These are phyloP conservation scores for Laetiporus sulphureus DNA, from an alignment of 1,284 basidiomycete species.

Conservation along the genomic window DNA sequence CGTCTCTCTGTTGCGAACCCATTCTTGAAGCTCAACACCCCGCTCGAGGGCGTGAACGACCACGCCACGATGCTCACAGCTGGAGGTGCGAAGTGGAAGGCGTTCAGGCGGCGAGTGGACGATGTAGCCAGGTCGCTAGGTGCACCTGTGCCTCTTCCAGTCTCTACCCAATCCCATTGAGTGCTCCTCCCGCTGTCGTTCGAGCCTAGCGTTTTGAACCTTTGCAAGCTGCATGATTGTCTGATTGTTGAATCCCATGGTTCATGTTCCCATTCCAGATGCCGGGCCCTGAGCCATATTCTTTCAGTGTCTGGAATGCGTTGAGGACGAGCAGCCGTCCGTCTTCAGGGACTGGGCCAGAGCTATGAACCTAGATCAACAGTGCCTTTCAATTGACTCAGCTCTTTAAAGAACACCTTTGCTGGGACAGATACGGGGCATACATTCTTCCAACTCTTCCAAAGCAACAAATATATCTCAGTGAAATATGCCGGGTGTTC, in stretches of 20 bases:
- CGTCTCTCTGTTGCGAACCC: constrained; percentile 73
- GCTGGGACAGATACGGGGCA: constrained; percentile 90
- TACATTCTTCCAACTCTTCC: constrained; percentile 31
- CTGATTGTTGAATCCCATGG: too few relatives aligned
- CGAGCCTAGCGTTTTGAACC: too few relatives aligned
- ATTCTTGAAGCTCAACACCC: constrained; percentile 56
- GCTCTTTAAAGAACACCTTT: constrained; percentile 49
- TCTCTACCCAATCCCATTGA: constrained; percentile 3
- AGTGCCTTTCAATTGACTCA: constrained; percentile 74
- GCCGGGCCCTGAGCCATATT: constrained; percentile 15
- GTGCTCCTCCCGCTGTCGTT: too few relatives aligned
- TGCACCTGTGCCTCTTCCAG: constrained; percentile 21
- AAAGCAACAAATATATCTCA: too few relatives aligned
- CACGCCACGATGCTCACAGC: constrained; percentile 48
- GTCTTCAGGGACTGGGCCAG: constrained; percentile 10
- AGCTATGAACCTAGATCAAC: constrained; percentile 48
- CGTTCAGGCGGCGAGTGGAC: constrained; percentile 61
- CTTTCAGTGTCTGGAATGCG: constrained; percentile 18
- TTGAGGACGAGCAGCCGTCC: constrained; percentile 6
- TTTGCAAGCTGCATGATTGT: too few relatives aligned
- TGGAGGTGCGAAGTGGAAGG: constrained; percentile 62
- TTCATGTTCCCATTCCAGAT: constrained; percentile 20
- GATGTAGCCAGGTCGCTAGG: constrained; percentile 56
- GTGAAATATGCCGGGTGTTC: too few relatives aligned
- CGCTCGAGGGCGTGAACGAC: constrained; percentile 42